These are phyloP conservation scores for Eucalyptus sp. DNA, from an alignment of 345 rosid genomes.

Conservation along the genomic window DNA sequence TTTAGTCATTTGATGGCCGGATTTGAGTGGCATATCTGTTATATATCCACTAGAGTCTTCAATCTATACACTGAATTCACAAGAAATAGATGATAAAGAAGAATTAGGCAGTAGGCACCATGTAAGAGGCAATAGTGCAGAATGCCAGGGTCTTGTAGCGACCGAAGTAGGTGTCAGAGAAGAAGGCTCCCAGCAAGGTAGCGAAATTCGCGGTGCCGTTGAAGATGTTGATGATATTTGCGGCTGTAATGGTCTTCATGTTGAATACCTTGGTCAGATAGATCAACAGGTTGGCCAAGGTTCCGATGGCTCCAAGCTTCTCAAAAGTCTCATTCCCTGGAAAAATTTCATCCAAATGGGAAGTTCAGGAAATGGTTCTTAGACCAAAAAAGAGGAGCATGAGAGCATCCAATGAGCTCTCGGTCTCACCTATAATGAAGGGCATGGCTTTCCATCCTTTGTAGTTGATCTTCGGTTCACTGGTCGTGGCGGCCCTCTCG, in stretches of 20 bases:
- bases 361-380: neutral
- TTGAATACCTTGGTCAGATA: slow-evolving; percentile 70
- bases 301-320: slow-evolving; percentile 84
- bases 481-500: neutral
- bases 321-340: slow-evolving; percentile 77
- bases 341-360: neutral
- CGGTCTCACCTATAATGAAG: slow-evolving; percentile 39
- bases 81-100: neutral
- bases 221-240: slow-evolving; percentile 57
- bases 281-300: slow-evolving; percentile 61
- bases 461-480: slow-evolving; percentile 28
- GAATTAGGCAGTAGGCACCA: slow-evolving; percentile 18
- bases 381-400: neutral
- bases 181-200: slow-evolving; percentile 62
- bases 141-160: slow-evolving; percentile 68
- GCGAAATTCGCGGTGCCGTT: slow-evolving; percentile 66
- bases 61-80: neutral
- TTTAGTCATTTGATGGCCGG: neutral
- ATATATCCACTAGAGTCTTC: neutral
- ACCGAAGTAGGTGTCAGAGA: slow-evolving; percentile 80
- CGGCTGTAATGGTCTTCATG: slow-evolving; percentile 56
- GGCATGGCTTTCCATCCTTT: slow-evolving; percentile 81
- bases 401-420: neutral
- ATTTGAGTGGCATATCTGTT: neutral
- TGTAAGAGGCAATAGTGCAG: slow-evolving; percentile 46